phyloP scores from a whole-genome alignment of 345 rosid genomes.

The Gossypium raimondii region DNA sequence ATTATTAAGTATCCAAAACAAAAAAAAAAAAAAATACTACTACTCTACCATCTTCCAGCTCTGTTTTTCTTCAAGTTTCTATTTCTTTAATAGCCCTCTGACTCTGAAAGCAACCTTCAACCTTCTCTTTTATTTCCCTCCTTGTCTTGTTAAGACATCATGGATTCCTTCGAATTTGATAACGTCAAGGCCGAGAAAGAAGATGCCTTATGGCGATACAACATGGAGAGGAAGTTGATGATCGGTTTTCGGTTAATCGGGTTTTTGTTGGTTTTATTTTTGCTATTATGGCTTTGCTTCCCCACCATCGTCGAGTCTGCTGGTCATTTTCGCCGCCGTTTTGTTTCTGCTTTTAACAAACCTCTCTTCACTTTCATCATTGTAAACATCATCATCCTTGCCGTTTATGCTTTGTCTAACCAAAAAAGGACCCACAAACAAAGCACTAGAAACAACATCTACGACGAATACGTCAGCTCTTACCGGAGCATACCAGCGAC shows the following conservation, averaged over 20 bases:
- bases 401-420: constrained; percentile 5
- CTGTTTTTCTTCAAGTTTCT: constrained; percentile 6
- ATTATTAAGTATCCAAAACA: not conserved
- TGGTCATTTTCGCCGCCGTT: not conserved
- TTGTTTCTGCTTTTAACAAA: not conserved
- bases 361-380: constrained; percentile 6
- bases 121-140: not conserved
- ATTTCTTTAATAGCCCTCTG: not conserved
- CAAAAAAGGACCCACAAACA: not conserved
- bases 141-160: not conserved
- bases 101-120: constrained; percentile 1
- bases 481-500: not conserved
- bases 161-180: constrained; percentile 18
- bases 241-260: not conserved
- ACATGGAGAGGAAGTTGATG: not conserved
- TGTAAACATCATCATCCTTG: constrained; percentile 5
- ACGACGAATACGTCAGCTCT: constrained; percentile 13
- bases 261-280: not conserved
- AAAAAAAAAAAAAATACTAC: not conserved
- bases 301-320: not conserved
- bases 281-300: constrained; percentile 4
- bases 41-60: not conserved
- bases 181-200: constrained; percentile 21
- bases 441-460: not conserved
- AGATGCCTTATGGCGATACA: constrained; percentile 16